Evolutionary conservation across 2,329 filamentous ascomycete genomes (phyloP).

Genomic region (Trichoderma pleuroti): DNA sequence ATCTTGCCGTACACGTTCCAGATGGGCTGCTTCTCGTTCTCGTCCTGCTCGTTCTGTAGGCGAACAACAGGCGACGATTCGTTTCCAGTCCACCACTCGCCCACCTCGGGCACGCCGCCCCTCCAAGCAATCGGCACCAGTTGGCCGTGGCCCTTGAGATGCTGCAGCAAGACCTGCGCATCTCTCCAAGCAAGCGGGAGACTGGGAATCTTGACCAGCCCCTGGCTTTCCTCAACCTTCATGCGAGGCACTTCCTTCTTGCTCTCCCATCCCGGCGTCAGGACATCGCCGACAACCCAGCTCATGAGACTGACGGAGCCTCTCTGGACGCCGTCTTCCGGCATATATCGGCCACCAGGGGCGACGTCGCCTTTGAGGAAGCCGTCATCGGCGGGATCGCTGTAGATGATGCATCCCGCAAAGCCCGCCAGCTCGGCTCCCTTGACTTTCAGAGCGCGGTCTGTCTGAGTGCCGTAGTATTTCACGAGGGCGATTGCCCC

Average conservation of each 20-base stretch:
- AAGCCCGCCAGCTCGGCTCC: constrained; percentile 85
- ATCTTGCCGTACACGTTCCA: constrained; percentile 91
- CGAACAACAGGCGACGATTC: constrained; percentile 70
- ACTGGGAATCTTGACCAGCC: constrained; percentile 79
- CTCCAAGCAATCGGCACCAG: constrained; percentile 67
- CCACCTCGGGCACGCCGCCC: constrained; percentile 71
- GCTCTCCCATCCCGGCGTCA: constrained; percentile 84
- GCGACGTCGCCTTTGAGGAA: constrained; percentile 69
- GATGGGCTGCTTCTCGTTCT: constrained; percentile 75
- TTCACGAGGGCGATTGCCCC: constrained; percentile 83
- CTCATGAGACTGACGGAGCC: constrained; percentile 76
- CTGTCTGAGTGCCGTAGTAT: constrained; percentile 70
- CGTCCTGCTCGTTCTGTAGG: constrained; percentile 83
- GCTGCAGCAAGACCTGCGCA: constrained; percentile 73
- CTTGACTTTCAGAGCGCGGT: constrained; percentile 80
- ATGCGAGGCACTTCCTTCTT: constrained; percentile 63
- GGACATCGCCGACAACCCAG: constrained; percentile 84
- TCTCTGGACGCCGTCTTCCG: constrained; percentile 76
- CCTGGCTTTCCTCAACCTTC: constrained; percentile 65
- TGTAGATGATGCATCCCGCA: constrained; percentile 86
- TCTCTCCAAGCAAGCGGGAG: constrained; percentile 87
- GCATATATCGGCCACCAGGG: constrained; percentile 76
- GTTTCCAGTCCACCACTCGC: constrained; percentile 83
- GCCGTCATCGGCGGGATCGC: constrained; percentile 81
- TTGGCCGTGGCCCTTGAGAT: constrained; percentile 70